Conservation (phyloP, 176 grass and related monocot genomes). For the Oryza officinalis region DNA sequence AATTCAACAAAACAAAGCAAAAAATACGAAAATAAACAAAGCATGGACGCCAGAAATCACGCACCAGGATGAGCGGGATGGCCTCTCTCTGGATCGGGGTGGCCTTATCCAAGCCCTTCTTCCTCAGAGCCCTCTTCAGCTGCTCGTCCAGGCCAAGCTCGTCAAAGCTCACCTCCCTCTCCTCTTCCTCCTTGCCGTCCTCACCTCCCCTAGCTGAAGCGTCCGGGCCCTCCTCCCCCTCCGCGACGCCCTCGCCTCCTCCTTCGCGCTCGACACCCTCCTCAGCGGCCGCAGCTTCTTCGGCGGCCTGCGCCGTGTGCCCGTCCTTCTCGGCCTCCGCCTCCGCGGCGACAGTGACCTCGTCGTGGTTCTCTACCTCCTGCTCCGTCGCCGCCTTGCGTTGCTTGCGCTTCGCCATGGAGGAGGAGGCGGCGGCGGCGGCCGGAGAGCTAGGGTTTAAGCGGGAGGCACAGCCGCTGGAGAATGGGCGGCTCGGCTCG, state of each 20-base stretch:
- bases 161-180: conserved; percentile 66
- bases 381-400: conserved; percentile 20
- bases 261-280: conserved; percentile 7
- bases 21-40: not conserved
- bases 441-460: conserved; percentile 50
- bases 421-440: not conserved
- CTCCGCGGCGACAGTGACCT: conserved; percentile 11
- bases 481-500: not conserved
- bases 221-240: not conserved
- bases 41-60: not conserved
- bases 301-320: not conserved
- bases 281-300: not conserved
- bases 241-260: not conserved
- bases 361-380: not conserved
- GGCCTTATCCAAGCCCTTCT: conserved; percentile 61
- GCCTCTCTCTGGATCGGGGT: conserved; percentile 83
- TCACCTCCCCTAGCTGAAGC: not conserved
- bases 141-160: conserved; percentile 78
- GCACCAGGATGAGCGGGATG: conserved; percentile 85
- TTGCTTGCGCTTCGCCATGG: conserved; percentile 29
- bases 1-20: conserved; percentile 12
- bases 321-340: not conserved
- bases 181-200: conserved; percentile 32
- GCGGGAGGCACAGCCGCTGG: not conserved
- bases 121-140: conserved; percentile 80